phyloP scores from a whole-genome alignment of 805 yeast genomes.

The Yarrowia sp. region DNA sequence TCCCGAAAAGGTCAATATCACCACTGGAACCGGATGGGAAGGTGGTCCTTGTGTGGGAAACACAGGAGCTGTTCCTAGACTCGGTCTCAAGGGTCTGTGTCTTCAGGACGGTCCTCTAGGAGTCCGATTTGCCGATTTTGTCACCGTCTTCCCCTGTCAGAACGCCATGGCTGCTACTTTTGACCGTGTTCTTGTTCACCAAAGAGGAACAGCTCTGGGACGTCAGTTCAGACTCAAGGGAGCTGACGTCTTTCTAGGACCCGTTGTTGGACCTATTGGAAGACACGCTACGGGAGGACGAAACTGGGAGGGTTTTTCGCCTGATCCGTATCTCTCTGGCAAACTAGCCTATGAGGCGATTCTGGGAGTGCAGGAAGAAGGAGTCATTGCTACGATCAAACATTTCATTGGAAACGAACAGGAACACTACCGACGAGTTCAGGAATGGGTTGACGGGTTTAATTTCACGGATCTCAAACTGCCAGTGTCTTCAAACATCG shows the following conservation, averaged over 20 bases:
- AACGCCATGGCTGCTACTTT: conserved; percentile 65
- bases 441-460: conserved; percentile 56
- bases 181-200: conserved; percentile 59
- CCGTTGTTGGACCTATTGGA: conserved; percentile 67
- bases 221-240: conserved; percentile 62
- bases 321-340: conserved; percentile 68
- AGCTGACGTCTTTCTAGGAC: conserved; percentile 63
- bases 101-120: conserved; percentile 71
- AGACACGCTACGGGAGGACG: conserved; percentile 68
- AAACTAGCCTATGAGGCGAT: conserved; percentile 60
- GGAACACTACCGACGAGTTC: conserved; percentile 63
- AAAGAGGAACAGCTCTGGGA: conserved; percentile 64
- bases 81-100: conserved; percentile 62
- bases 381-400: conserved; percentile 63
- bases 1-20: conserved; percentile 65
- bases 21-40: conserved; percentile 70
- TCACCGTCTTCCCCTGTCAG: conserved; percentile 64
- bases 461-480: conserved; percentile 43
- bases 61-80: conserved; percentile 63
- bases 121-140: conserved; percentile 61
- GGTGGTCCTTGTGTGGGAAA: conserved; percentile 62
- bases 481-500: conserved; percentile 61
- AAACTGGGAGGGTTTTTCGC: conserved; percentile 68
- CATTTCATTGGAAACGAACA: conserved; percentile 69
- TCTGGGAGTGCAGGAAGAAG: conserved; percentile 64